Evolutionary conservation across 371 early-diverging fungal species (phyloP).

Genomic region (Apophysomyces elegans): DNA sequence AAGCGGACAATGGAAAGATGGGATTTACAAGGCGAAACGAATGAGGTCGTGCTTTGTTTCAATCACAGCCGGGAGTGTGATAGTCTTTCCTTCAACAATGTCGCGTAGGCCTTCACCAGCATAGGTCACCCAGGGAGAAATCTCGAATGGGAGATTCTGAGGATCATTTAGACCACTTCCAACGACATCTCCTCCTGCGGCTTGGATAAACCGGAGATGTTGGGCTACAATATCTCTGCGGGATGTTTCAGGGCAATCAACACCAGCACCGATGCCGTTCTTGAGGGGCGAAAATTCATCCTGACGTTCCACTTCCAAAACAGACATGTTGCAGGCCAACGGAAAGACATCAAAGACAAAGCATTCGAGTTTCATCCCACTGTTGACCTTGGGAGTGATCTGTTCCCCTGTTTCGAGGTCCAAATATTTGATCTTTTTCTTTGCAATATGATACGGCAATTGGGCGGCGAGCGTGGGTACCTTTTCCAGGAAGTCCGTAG

Average conservation of each 20-base stretch:
- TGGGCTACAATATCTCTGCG: conserved; percentile 87
- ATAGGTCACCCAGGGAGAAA: conserved; percentile 90
- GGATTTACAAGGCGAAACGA: conserved; percentile 29
- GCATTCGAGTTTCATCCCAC: conserved; percentile 97
- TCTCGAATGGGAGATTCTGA: conserved; percentile 70
- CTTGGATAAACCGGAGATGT: conserved; percentile 82
- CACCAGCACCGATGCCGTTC: conserved; percentile 92
- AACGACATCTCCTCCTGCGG: conserved; percentile 82
- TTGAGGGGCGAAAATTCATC: conserved; percentile 98
- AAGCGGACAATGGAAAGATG: neutral
- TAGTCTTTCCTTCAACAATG: conserved; percentile 62
- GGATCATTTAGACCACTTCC: conserved; percentile 55
- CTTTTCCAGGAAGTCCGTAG: conserved; percentile 85
- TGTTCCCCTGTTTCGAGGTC: conserved; percentile 77
- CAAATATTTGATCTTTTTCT: conserved; percentile 94
- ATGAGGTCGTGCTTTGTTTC: conserved; percentile 50
- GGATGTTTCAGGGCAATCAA: conserved; percentile 93
- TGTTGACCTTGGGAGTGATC: conserved; percentile 76
- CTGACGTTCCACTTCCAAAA: conserved; percentile 87
- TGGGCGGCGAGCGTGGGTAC: conserved; percentile 79
- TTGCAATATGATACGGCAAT: conserved; percentile 94
- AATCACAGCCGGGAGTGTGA: conserved; percentile 49
- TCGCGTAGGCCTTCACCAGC: conserved; percentile 90
- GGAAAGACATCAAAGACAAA: conserved; percentile 98
- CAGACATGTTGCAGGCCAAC: conserved; percentile 82